Conservation (phyloP, 345 rosid genomes). For the Mercurialis annua region DNA sequence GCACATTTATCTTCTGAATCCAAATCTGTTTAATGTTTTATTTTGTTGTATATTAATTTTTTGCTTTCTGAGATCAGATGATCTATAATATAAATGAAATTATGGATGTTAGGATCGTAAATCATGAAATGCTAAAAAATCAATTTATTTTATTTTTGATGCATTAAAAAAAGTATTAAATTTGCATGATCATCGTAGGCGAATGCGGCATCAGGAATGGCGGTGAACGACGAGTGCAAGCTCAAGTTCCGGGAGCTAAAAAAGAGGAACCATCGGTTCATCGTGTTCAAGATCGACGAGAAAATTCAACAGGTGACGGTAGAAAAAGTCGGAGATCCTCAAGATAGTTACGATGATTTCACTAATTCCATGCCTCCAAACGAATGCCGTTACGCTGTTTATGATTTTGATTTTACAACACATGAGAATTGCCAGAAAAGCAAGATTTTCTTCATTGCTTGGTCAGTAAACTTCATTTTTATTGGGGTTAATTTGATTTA, state of each 20-base stretch:
- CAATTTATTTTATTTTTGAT: too few relatives aligned
- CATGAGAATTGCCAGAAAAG: slow-evolving; percentile 92
- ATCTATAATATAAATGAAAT: too few relatives aligned
- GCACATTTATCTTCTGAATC: too few relatives aligned
- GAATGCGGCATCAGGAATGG: slow-evolving; percentile 95
- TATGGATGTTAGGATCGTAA: too few relatives aligned
- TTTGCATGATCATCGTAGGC: slow-evolving; percentile 52
- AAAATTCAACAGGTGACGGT: slow-evolving; percentile 62
- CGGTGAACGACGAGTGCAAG: slow-evolving; percentile 87
- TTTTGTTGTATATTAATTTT: too few relatives aligned
- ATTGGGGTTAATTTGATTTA: not conserved
- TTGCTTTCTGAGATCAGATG: too few relatives aligned
- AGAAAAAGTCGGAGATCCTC: slow-evolving; percentile 70
- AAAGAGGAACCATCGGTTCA: slow-evolving; percentile 79
- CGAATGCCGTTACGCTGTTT: slow-evolving; percentile 94
- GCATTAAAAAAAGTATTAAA: too few relatives aligned
- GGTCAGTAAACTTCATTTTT: slow-evolving; percentile 37
- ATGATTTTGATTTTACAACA: slow-evolving; percentile 78
- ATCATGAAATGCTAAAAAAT: too few relatives aligned
- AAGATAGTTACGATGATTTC: slow-evolving; percentile 74
- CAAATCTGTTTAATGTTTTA: too few relatives aligned
- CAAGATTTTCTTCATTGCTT: slow-evolving; percentile 97
- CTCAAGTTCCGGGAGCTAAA: slow-evolving; percentile 80
- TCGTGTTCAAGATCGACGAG: slow-evolving; percentile 72
- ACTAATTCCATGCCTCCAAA: slow-evolving; percentile 61